These are phyloP conservation scores for Silene conica DNA, from an alignment of 148 eudicot genomes.

Conservation along the genomic window DNA sequence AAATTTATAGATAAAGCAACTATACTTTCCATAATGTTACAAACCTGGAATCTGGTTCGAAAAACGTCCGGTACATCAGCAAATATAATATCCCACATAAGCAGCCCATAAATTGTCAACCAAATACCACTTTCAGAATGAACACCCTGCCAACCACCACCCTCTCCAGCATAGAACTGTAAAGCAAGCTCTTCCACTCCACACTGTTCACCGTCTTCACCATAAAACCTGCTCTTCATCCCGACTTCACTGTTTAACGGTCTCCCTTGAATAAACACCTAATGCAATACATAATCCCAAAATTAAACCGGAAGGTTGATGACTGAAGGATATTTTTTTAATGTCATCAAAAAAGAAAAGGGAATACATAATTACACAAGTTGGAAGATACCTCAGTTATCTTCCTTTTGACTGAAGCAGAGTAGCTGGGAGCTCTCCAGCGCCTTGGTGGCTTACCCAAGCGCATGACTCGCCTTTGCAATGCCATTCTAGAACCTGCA, in stretches of 20 bases:
- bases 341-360: background rate
- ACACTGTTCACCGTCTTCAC: conserved; percentile 87
- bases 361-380: background rate
- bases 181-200: conserved; percentile 92
- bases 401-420: conserved; percentile 64
- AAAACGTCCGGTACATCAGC: conserved; percentile 79
- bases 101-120: conserved; percentile 86
- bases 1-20: background rate
- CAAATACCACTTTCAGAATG: conserved; percentile 94
- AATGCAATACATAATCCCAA: conserved; percentile 11
- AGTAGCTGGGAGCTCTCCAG: conserved; percentile 77
- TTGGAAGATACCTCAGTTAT: conserved; percentile 58
- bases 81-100: conserved; percentile 92
- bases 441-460: conserved; percentile 95
- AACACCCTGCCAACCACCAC: conserved; percentile 91
- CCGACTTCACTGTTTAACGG: conserved; percentile 70
- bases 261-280: conserved; percentile 85
- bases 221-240: conserved; percentile 77
- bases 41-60: conserved; percentile 77
- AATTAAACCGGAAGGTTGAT: background rate
- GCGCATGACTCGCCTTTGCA: conserved; percentile 81
- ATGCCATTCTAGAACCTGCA: conserved; percentile 81
- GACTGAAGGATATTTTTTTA: background rate
- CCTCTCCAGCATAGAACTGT: conserved; percentile 88
- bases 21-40: background rate